phyloP scores from a whole-genome alignment of 768 basidiomycete species.

The Suillus subalutaceus region DNA sequence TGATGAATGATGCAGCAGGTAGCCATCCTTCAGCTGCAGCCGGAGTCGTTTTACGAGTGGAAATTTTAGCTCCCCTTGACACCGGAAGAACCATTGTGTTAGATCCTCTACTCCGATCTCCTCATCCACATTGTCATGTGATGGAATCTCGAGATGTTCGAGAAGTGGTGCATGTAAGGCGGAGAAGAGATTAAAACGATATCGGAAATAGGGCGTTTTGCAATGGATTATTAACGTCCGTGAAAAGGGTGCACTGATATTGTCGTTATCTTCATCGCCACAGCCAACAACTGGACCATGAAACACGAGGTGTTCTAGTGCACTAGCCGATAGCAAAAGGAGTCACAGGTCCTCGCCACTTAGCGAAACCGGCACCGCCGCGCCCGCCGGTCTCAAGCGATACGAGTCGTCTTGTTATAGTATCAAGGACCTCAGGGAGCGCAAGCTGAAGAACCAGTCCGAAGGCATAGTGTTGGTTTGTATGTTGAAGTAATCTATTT shows the following conservation, averaged over 20 bases:
- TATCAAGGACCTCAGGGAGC: slow-evolving; percentile 17
- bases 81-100: slow-evolving; percentile 6
- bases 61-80: slow-evolving; percentile 9
- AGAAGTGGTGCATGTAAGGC: slow-evolving; percentile 16
- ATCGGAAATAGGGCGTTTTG: slow-evolving; percentile 18
- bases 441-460: slow-evolving; percentile 17
- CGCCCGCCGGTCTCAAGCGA: not conserved
- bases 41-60: slow-evolving; percentile 7
- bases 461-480: slow-evolving; percentile 4
- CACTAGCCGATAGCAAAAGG: too few relatives aligned
- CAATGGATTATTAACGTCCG: slow-evolving; percentile 22
- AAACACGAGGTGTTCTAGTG: too few relatives aligned
- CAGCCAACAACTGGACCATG: too few relatives aligned
- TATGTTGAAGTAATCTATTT: not conserved
- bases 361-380: too few relatives aligned
- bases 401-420: slow-evolving; percentile 13
- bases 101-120: slow-evolving; percentile 14
- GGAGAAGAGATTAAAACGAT: slow-evolving; percentile 18
- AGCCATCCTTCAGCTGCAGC: too few relatives aligned
- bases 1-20: too few relatives aligned
- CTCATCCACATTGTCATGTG: slow-evolving; percentile 11
- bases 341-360: too few relatives aligned
- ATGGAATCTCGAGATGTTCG: slow-evolving; percentile 20
- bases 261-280: not conserved
- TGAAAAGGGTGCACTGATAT: slow-evolving; percentile 5